These are phyloP conservation scores for Sordariomycetes sp. DNA, from an alignment of 2,329 filamentous ascomycete species.

Conservation along the genomic window DNA sequence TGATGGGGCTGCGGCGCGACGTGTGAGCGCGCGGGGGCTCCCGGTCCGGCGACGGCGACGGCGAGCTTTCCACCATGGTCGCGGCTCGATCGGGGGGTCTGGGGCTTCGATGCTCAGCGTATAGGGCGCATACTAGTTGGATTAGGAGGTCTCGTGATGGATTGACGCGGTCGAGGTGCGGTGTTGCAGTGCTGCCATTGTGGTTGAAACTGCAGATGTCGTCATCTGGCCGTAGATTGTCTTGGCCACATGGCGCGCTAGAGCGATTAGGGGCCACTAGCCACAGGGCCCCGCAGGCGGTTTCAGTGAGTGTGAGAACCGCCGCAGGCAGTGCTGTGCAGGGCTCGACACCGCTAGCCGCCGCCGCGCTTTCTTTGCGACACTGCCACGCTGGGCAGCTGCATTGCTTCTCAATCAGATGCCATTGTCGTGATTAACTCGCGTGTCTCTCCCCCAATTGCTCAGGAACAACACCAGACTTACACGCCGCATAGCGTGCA, in stretches of 20 bases:
- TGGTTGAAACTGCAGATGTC: not conserved
- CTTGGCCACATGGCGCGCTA: not conserved
- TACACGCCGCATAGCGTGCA: no score
- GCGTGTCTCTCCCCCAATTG: no score
- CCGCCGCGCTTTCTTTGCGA: no score
- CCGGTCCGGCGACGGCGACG: not conserved
- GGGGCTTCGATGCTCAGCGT: not conserved
- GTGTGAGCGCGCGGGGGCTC: not conserved
- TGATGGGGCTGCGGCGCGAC: conserved; percentile 21
- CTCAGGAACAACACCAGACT: no score
- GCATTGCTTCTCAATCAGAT: no score
- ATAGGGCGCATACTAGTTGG: not conserved
- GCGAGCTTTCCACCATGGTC: not conserved
- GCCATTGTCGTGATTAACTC: no score
- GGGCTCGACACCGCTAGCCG: no score
- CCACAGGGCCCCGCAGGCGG: not conserved
- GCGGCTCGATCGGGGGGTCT: not conserved
- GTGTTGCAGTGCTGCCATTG: not conserved
- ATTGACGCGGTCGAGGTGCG: not conserved
- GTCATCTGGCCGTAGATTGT: not conserved
- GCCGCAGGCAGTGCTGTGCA: no score
- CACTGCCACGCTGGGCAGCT: no score
- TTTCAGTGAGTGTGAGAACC: not conserved
- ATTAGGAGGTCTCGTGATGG: not conserved
- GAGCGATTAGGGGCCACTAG: not conserved